Percentiles rank a stretch among this genome's conserved stretches.
Conservation (phyloP, 176 grass and related monocot genomes). For the Oryza officinalis region DNA sequence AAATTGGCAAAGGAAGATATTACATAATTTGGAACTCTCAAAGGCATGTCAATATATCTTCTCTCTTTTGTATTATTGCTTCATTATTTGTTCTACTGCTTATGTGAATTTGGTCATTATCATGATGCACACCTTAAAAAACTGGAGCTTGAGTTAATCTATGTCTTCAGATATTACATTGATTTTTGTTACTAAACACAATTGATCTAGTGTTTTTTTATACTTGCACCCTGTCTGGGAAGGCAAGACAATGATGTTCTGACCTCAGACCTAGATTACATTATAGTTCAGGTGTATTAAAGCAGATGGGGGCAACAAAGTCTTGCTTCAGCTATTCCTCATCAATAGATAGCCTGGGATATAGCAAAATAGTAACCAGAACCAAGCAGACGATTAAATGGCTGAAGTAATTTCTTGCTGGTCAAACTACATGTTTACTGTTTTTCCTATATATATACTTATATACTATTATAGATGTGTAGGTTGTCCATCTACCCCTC, state of each 20-base stretch:
- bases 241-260: no score
- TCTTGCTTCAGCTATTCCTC: conserved; percentile 2
- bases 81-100: conserved; percentile 13
- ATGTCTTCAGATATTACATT: background rate
- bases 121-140: background rate
- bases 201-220: background rate
- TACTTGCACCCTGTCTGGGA: no score
- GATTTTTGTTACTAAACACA: conserved; percentile 14
- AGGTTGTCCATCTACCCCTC: no score
- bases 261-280: background rate
- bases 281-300: background rate
- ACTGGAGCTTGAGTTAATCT: conserved; percentile 19
- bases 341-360: background rate
- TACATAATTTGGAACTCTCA: conserved; percentile 76
- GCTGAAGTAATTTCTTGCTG: no score
- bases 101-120: background rate
- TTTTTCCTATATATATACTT: no score
- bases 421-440: no score
- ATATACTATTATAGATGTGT: no score
- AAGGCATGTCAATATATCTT: conserved; percentile 43
- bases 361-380: background rate
- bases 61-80: conserved; percentile 5
- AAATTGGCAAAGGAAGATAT: conserved; percentile 91
- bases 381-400: no score
- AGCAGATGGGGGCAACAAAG: background rate